These are phyloP conservation scores for Neopestalotiopsis clavispora DNA, from an alignment of 2,329 filamentous ascomycete species.

Conservation along the genomic window DNA sequence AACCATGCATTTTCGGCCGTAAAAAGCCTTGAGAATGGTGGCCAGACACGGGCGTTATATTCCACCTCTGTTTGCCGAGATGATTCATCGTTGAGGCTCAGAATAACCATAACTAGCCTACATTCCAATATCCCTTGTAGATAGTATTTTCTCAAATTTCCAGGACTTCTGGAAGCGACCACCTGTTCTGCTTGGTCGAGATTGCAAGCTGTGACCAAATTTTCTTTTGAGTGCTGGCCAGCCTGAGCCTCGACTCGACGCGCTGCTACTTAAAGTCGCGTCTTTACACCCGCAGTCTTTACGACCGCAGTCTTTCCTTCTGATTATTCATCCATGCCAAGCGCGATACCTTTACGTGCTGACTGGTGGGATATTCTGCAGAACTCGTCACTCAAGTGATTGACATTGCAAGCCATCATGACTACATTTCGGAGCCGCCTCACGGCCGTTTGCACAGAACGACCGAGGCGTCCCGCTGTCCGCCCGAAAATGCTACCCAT, in stretches of 20 bases:
- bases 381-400: not conserved
- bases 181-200: not conserved
- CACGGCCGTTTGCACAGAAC: constrained; percentile 1
- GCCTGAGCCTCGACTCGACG: not conserved
- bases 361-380: not conserved
- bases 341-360: not conserved
- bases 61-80: constrained; percentile 88
- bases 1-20: constrained; percentile 69
- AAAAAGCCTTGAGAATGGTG: constrained; percentile 62
- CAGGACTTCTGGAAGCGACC: not conserved
- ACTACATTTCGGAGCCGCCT: not conserved
- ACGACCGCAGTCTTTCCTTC: not conserved
- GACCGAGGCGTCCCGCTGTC: constrained; percentile 15
- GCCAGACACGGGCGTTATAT: constrained; percentile 73
- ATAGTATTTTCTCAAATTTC: not conserved
- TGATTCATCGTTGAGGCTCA: constrained; percentile 89
- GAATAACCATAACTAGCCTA: constrained; percentile 85
- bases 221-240: not conserved
- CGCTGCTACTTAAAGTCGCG: not conserved
- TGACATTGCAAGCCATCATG: not conserved
- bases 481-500: constrained; percentile 11
- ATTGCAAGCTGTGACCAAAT: not conserved
- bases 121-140: constrained; percentile 46
- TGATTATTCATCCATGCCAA: not conserved
- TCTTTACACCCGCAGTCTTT: not conserved